Conservation (phyloP, 2,329 filamentous ascomycete species). For the Tolypocladium paradoxum region DNA sequence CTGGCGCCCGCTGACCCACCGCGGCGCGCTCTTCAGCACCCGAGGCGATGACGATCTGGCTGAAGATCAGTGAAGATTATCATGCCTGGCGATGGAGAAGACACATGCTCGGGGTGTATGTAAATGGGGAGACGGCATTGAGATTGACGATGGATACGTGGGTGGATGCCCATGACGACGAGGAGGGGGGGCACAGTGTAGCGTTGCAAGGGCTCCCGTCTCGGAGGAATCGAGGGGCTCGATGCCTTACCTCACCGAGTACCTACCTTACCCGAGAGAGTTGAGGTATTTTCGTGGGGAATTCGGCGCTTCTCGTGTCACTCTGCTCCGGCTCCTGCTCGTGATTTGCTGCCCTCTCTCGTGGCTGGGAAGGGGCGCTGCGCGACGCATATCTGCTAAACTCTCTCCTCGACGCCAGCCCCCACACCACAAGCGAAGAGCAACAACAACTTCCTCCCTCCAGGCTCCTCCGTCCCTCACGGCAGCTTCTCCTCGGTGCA, state of each 20-base stretch:
- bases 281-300: not conserved
- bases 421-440: not conserved
- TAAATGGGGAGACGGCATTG: not conserved
- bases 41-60: not conserved
- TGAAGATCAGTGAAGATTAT: not conserved
- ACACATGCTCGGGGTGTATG: too few species aligned
- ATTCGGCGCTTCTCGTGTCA: not conserved
- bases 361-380: not conserved
- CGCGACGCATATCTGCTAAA: not conserved
- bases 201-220: not conserved
- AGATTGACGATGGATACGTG: not conserved
- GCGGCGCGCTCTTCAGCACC: not conserved
- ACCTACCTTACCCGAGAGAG: too few species aligned
- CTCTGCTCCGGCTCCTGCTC: not conserved
- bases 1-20: not conserved
- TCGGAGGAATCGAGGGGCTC: not conserved
- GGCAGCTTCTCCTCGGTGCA: not conserved
- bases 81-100: too few species aligned
- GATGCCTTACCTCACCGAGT: too few species aligned
- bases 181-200: not conserved
- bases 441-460: not conserved
- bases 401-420: not conserved
- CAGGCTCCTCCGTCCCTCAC: not conserved
- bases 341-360: not conserved
- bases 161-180: not conserved